A percentile compares a stretch with the other conserved stretches of the same genome.
Evolutionary conservation across 345 rosid species (phyloP).

Genomic region (Gossypium anomalum): DNA sequence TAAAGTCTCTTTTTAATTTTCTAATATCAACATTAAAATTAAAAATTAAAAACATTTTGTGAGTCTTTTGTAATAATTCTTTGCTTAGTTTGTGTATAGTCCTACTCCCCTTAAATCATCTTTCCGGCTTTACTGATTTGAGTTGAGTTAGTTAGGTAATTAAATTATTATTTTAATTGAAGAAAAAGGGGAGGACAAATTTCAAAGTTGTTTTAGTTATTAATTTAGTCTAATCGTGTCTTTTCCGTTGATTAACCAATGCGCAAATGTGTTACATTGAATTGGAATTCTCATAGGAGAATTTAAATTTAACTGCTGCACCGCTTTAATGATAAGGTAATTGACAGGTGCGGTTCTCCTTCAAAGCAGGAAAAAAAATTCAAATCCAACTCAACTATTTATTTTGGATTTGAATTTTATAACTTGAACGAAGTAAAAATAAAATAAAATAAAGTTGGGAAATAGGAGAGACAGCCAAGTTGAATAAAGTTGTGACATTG

Average conservation of each 20-base stretch:
- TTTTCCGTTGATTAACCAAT: neutral
- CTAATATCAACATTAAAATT: too few species aligned
- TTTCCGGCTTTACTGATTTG: too few species aligned
- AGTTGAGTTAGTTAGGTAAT: too few species aligned
- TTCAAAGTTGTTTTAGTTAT: too few species aligned
- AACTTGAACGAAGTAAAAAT: neutral
- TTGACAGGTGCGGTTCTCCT: neutral
- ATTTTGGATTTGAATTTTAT: neutral
- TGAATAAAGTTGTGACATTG: constrained; percentile 7
- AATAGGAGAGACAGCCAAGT: constrained; percentile 8
- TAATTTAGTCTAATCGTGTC: too few species aligned
- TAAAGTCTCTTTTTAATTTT: too few species aligned
- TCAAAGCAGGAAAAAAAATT: neutral
- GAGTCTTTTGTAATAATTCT: too few species aligned
- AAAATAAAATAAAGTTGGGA: neutral
- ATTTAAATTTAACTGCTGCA: neutral
- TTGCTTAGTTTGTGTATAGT: too few species aligned
- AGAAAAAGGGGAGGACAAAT: too few species aligned
- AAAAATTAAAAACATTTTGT: too few species aligned
- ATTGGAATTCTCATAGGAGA: neutral
- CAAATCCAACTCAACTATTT: neutral
- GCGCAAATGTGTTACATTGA: neutral
- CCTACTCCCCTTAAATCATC: too few species aligned
- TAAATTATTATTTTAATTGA: too few species aligned
- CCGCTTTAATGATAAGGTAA: neutral